Percentiles rank a stretch among this genome's conserved stretches.
Evolutionary conservation across 352 stramenopile species (phyloP).

Genomic region (Globisporangium apiculatum): DNA sequence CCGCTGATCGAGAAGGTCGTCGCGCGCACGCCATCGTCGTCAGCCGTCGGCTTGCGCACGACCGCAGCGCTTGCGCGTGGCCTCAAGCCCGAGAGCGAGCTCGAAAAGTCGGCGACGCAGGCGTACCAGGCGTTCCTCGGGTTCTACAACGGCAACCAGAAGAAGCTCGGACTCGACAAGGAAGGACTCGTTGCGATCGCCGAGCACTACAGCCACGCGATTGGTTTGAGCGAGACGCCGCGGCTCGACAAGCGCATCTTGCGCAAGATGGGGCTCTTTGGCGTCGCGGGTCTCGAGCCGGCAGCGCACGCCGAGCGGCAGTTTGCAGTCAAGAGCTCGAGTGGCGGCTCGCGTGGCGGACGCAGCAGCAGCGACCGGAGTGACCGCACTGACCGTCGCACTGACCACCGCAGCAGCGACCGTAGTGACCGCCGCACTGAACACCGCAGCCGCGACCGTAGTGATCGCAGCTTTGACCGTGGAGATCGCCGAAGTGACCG

Average conservation of each 20-base stretch:
- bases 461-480: background rate
- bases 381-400: too few species aligned
- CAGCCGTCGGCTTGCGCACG: background rate
- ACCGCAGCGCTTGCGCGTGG: slow-evolving; percentile 17
- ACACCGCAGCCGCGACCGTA: background rate
- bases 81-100: slow-evolving; percentile 37
- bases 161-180: slow-evolving; percentile 26
- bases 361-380: slow-evolving; percentile 1
- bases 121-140: slow-evolving; percentile 94
- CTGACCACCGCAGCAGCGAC: background rate
- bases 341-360: background rate
- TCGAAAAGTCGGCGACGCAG: slow-evolving; percentile 73
- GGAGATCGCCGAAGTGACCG: background rate
- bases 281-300: slow-evolving; percentile 54
- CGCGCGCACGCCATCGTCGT: background rate
- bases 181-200: slow-evolving; percentile 67
- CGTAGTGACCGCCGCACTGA: background rate
- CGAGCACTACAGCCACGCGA: slow-evolving; percentile 53
- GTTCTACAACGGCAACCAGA: slow-evolving; percentile 88
- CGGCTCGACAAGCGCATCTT: slow-evolving; percentile 81
- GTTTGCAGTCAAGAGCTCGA: slow-evolving; percentile 13
- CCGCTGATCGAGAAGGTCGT: slow-evolving; percentile 26
- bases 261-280: slow-evolving; percentile 87
- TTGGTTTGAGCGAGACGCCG: slow-evolving; percentile 66
- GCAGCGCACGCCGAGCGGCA: slow-evolving; percentile 10